Conservation (phyloP, 768 basidiomycete species). For the Bullera alba region DNA sequence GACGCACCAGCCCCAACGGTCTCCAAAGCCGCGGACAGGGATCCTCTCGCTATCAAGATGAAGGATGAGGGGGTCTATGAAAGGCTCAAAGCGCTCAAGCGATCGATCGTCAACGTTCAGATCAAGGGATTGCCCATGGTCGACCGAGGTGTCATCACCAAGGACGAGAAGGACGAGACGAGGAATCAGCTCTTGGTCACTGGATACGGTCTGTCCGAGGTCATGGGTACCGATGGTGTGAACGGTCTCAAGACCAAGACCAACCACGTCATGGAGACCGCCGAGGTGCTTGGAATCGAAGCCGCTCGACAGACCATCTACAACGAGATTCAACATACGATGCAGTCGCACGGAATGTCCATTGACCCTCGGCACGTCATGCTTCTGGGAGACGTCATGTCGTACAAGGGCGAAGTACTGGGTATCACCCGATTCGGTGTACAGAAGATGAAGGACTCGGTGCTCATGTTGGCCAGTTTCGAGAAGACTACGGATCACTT, state of each 20-base stretch:
- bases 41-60: too few relatives aligned
- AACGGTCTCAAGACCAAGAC: constrained; percentile 85
- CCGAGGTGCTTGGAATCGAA: constrained; percentile 93
- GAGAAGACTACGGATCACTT: constrained; percentile 99
- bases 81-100: constrained; percentile 70
- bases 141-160: constrained; percentile 89
- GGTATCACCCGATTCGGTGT: constrained; percentile 99
- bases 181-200: constrained; percentile 91
- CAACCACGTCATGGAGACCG: constrained; percentile 95
- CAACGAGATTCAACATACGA: constrained; percentile 94
- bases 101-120: constrained; percentile 73
- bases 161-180: constrained; percentile 82
- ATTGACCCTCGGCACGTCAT: constrained; percentile 98
- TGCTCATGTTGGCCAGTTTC: constrained; percentile 97
- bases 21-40: constrained; percentile 31
- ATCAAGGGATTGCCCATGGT: constrained; percentile 90
- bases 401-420: constrained; percentile 96
- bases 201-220: constrained; percentile 91
- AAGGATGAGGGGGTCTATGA: constrained; percentile 43
- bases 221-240: constrained; percentile 98
- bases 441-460: constrained; percentile 95
- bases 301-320: constrained; percentile 90
- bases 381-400: constrained; percentile 97
- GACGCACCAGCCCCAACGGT: constrained; percentile 21
- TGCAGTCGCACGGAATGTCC: constrained; percentile 94